These are phyloP conservation scores for Gentiana dahurica DNA, from an alignment of 257 asterid genomes.

Conservation along the genomic window DNA sequence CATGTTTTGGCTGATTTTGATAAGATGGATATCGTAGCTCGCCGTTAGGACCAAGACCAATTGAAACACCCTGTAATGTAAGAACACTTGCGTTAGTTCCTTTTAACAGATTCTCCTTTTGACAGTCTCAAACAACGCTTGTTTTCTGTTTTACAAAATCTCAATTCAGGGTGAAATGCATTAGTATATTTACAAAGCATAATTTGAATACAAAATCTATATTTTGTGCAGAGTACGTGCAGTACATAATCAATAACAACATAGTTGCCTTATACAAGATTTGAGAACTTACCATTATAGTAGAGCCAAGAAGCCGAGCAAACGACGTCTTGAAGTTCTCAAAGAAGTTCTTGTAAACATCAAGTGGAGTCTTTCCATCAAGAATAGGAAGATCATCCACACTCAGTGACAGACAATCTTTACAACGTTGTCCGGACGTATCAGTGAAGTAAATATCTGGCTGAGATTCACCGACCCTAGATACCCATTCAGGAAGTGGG, in stretches of 20 bases:
- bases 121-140: too few species aligned
- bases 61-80: slow-evolving; percentile 47
- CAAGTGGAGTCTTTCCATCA: slow-evolving; percentile 70
- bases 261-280: background rate
- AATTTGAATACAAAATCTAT: too few species aligned
- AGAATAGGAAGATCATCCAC: slow-evolving; percentile 69
- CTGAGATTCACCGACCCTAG: slow-evolving; percentile 40
- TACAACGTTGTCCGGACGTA: slow-evolving; percentile 45
- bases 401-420: slow-evolving; percentile 56
- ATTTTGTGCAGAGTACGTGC: too few species aligned
- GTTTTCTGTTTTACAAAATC: too few species aligned
- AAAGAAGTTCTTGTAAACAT: slow-evolving; percentile 50
- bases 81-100: background rate
- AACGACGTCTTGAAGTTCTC: slow-evolving; percentile 58
- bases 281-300: slow-evolving; percentile 49
- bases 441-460: slow-evolving; percentile 54
- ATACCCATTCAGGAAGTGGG: slow-evolving; percentile 66
- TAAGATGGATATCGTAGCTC: slow-evolving; percentile 82
- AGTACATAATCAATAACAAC: too few species aligned
- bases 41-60: slow-evolving; percentile 89
- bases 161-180: too few species aligned
- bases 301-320: slow-evolving; percentile 50
- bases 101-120: too few species aligned
- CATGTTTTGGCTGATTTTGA: slow-evolving; percentile 21
- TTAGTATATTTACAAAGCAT: too few species aligned